Evolutionary conservation across 805 yeast species (phyloP), one percentile per base, ranked within the genome.

Genomic region (Candida nanaspora): DNA sequence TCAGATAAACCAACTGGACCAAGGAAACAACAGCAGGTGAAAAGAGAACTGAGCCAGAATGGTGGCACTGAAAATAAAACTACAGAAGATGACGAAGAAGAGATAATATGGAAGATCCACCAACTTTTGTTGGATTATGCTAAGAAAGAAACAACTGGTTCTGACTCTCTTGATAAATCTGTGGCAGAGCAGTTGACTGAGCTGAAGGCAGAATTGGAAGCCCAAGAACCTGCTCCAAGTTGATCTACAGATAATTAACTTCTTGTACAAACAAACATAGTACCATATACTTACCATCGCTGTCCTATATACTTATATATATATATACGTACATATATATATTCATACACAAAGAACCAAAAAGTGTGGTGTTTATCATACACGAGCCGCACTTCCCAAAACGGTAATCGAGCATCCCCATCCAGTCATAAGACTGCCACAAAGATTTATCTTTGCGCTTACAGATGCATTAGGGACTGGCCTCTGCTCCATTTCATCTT

Each of bases 41-140:
- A 20, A 13, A 11, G 9, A 6, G 18, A 15, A 25, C 25, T n/a
- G 28, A n/a, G 6, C 18, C 35, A 21, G 6, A 15, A 21, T 8
- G 27, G n/a, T n/a, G 16, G 23, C 11, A 32, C 8, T 4, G 20
- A 29, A 8, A 26, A 11, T 20, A 26, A 14, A 9, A 38, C 28
- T 19, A 18, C 30, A 8, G 32, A 11, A 14, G 15, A 11, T 11
- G 43, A 45, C 28, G 56, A 51, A 35, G 53, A 52, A 9, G 36
- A 27, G 14, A 32, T 49, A 2, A 41, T 55, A 2, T 35, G 26
- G n/a, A 46, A 50, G 25, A 53, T 55, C 29, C 46, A 51, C 36
- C 19, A 36, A 11, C 38, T 55, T 9, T 29, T 55, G 32, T 37
- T 29, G 20, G 33, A 33, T 10, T 55, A 55, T 28, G 53, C 54